Base-by-base conservation (phyloP, 441 rosid species). In the Euphorbia celastroides region DNA sequence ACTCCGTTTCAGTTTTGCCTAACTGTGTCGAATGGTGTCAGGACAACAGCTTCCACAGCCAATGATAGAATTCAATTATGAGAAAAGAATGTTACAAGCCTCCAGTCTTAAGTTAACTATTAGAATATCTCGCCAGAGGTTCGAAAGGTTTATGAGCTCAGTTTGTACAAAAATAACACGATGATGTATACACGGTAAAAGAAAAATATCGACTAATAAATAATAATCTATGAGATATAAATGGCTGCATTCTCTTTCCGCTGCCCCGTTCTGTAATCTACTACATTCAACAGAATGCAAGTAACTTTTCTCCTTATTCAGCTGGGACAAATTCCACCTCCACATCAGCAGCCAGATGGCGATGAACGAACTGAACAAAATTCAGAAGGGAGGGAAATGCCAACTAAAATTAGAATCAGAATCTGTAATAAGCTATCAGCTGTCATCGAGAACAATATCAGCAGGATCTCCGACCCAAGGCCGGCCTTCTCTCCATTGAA, bases 391-490 rank as follows among this genome's bases (percentile, higher is more conserved):
- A 66, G 50, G 57, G 44, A 34, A 19, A 57, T 55, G 31, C 66
- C 57, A 54, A 36, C 30, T 64, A 23, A 66, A 20, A 36, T 34
- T 64, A 23, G 68, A 20, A 22, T 27, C 46, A 52, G 1, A 38
- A 44, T 50, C 72, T 65, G 73, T 76, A 66, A 65, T 68, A 16
- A 50, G 20, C 5, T 19, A 50, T 57, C 63, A 72, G 68, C 74
- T 76, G 61, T 85, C 86, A 50, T 87, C 92, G 16, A 95, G 86
- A 72, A 72, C 87, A 46, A 95, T 69, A 79, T 95, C 98, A 8
- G 98, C 97, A 20, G 98, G 98, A 80, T 95, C 99, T 55, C 99
- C 98, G 0, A 86, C 83, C 99, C 99, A 92, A 25, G 96, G 96
- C 78, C 87, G 76, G 36, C 93, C 99, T 84, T 92, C 99, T 72